These are phyloP conservation scores for Polygonum aviculare DNA, from an alignment of 148 eudicot species.

Conservation along the genomic window DNA sequence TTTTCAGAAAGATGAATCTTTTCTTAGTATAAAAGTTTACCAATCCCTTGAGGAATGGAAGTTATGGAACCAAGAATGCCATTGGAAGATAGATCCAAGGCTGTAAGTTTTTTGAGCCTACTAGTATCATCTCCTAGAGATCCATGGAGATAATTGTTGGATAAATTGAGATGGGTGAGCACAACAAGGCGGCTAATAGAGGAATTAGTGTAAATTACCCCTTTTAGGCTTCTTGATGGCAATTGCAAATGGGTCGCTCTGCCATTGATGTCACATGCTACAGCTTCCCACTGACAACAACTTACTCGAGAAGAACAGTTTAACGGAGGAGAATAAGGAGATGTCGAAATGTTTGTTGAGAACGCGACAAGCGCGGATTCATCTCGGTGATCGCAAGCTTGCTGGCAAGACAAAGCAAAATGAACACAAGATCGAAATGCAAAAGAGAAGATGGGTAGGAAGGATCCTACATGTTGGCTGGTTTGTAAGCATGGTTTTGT, in stretches of 20 bases:
- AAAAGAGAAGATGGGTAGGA: background rate
- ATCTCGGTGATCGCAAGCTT: constrained; percentile 3
- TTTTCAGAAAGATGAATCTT: background rate
- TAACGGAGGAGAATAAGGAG: background rate
- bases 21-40: background rate
- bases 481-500: background rate
- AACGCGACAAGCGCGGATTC: background rate
- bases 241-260: background rate
- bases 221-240: background rate
- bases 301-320: background rate
- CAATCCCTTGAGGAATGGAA: background rate
- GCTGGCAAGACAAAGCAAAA: background rate
- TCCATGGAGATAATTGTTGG: background rate
- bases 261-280: background rate
- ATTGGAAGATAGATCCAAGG: background rate
- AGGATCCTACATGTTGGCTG: background rate
- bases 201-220: background rate
- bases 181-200: background rate
- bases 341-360: background rate
- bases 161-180: background rate
- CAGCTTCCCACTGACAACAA: constrained; percentile 5
- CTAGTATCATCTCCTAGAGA: background rate
- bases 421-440: background rate
- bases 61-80: background rate
- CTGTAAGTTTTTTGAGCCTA: background rate